Evolutionary conservation across 2,329 filamentous ascomycete genomes (phyloP).

Genomic region (Fusarium armeniacum): DNA sequence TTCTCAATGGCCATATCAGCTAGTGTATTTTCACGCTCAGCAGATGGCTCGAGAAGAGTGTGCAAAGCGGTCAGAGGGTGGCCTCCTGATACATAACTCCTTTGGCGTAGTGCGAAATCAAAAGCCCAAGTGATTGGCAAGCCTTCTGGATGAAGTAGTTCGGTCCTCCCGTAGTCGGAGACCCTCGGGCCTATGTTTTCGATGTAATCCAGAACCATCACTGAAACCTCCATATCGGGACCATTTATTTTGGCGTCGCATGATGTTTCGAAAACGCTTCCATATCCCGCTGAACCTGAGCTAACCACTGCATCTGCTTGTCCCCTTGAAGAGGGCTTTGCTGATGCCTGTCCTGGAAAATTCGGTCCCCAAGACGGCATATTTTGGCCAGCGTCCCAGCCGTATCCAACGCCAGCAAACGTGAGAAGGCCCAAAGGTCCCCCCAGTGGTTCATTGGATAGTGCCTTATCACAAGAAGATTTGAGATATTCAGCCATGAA

Average conservation of each 20-base stretch:
- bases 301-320: neutral
- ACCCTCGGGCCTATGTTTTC: neutral
- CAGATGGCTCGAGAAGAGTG: neutral
- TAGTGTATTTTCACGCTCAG: neutral
- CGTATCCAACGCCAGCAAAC: constrained; percentile 16
- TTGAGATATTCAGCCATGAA: constrained; percentile 14
- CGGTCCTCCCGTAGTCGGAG: neutral
- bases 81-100: constrained; percentile 11
- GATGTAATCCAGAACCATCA: neutral
- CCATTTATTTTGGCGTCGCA: neutral
- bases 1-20: neutral
- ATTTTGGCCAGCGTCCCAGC: constrained; percentile 7
- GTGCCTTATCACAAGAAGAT: neutral
- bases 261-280: neutral
- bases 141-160: neutral
- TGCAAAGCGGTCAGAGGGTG: constrained; percentile 10
- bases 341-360: constrained; percentile 7
- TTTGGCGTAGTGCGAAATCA: neutral
- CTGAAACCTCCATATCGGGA: neutral
- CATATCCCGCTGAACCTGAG: neutral
- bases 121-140: constrained; percentile 2
- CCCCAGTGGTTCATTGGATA: neutral
- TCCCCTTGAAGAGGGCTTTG: neutral
- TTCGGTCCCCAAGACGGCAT: constrained; percentile 27
- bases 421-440: constrained; percentile 2